Evolutionary conservation across 371 early-diverging fungal species (phyloP).

Genomic region (Chytridium lagenaria): DNA sequence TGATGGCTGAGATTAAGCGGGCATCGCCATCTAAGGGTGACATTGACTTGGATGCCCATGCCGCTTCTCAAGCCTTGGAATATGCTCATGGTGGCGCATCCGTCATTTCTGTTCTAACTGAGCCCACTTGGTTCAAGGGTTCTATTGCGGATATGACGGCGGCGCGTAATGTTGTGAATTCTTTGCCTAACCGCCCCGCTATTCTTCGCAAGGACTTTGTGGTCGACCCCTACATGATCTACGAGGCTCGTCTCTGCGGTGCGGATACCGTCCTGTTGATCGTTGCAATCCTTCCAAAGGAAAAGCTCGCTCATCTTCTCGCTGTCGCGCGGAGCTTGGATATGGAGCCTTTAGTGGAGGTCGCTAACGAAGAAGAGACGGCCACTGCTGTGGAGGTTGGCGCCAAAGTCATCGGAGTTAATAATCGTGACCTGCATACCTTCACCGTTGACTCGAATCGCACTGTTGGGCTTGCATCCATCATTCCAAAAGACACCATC

Average conservation of each 20-base stretch:
- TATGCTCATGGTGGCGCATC: conserved; percentile 91
- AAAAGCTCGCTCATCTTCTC: conserved; percentile 67
- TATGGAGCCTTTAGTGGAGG: conserved; percentile 98
- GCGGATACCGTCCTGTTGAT: conserved; percentile 95
- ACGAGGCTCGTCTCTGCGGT: conserved; percentile 85
- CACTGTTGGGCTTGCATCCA: conserved; percentile 75
- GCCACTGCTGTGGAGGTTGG: conserved; percentile 79
- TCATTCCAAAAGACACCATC: conserved; percentile 75
- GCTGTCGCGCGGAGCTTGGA: conserved; percentile 75
- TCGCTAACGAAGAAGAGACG: conserved; percentile 91
- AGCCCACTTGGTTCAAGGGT: conserved; percentile 98
- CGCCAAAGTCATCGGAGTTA: conserved; percentile 91
- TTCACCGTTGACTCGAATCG: conserved; percentile 92
- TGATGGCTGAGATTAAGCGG: conserved; percentile 96
- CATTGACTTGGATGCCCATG: conserved; percentile 81
- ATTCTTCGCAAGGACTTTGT: conserved; percentile 96
- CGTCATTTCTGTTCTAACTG: conserved; percentile 95
- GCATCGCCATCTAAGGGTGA: conserved; percentile 96
- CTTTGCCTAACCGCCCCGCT: conserved; percentile 80
- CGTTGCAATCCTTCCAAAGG: conserved; percentile 89
- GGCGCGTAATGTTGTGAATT: conserved; percentile 73
- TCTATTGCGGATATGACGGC: conserved; percentile 85
- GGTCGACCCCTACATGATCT: conserved; percentile 93
- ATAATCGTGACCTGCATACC: conserved; percentile 95
- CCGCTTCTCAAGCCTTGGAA: conserved; percentile 80